phyloP scores from a whole-genome alignment of 2,329 filamentous ascomycete genomes.

The Penicillium sp. region DNA sequence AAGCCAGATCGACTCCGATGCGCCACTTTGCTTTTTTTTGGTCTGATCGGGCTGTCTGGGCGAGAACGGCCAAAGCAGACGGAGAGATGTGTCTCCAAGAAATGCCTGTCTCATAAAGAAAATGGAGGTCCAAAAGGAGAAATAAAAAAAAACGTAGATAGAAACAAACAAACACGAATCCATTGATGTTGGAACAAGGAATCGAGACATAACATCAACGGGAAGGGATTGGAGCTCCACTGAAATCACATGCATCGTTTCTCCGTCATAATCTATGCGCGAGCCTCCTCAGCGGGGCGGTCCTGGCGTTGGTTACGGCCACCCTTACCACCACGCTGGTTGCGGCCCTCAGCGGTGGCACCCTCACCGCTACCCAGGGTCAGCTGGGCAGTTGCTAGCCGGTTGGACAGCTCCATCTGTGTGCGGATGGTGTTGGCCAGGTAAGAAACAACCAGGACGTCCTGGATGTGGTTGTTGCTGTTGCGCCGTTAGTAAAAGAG shows the following conservation, averaged over 20 bases:
- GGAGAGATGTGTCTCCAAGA: slow-evolving; percentile 4
- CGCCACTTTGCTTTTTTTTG: slow-evolving; percentile 31
- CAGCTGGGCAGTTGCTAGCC: slow-evolving; percentile 78
- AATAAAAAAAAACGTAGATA: slow-evolving; percentile 16
- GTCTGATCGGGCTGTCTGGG: slow-evolving; percentile 3
- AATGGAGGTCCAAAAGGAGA: slow-evolving; percentile 12
- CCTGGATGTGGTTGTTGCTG: slow-evolving; percentile 98
- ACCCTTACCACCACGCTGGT: slow-evolving; percentile 44
- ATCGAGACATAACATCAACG: slow-evolving; percentile 21
- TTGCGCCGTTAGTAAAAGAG: slow-evolving; percentile 31
- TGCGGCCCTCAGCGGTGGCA: slow-evolving; percentile 31
- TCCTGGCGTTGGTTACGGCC: slow-evolving; percentile 44
- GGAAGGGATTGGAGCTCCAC: slow-evolving; percentile 14
- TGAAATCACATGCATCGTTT: slow-evolving; percentile 27
- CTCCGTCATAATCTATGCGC: slow-evolving; percentile 31
- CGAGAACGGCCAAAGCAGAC: slow-evolving; percentile 8
- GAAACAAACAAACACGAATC: slow-evolving; percentile 20
- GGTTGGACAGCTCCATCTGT: slow-evolving; percentile 96
- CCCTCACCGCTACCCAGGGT: slow-evolving; percentile 55
- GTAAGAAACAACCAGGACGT: slow-evolving; percentile 97
- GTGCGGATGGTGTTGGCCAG: slow-evolving; percentile 98
- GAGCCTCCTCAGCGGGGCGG: slow-evolving; percentile 37
- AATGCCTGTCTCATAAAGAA: slow-evolving; percentile 17
- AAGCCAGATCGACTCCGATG: slow-evolving; percentile 36
- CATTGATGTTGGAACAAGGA: slow-evolving; percentile 19